Evolutionary conservation across 1,284 basidiomycete genomes (phyloP).

Genomic region (Naganishia albida): DNA sequence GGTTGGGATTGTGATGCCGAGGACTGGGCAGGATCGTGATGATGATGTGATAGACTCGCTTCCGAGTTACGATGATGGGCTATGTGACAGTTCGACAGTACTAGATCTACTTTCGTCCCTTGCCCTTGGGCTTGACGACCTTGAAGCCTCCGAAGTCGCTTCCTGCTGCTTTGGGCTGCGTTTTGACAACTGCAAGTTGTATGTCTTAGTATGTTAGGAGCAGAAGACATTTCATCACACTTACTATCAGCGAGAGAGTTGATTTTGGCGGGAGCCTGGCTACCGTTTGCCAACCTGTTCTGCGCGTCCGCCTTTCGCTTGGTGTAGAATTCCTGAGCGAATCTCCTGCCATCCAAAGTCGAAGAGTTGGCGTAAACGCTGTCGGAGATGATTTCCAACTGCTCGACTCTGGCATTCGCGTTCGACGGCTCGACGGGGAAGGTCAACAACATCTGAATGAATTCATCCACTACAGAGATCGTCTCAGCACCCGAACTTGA

Average conservation of each 20-base stretch:
- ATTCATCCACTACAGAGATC: constrained; percentile 73
- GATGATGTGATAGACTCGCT: background rate
- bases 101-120: constrained; percentile 47
- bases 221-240: constrained; percentile 11
- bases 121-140: constrained; percentile 90
- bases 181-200: constrained; percentile 67
- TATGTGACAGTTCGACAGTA: background rate
- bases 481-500: constrained; percentile 32
- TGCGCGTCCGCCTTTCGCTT: constrained; percentile 77
- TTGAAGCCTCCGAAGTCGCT: constrained; percentile 82
- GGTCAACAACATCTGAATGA: constrained; percentile 83
- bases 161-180: constrained; percentile 72
- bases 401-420: constrained; percentile 55
- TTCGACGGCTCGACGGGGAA: constrained; percentile 86
- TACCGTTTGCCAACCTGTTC: constrained; percentile 44
- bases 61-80: background rate
- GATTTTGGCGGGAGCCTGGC: constrained; percentile 57
- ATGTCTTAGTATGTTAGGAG: constrained; percentile 5
- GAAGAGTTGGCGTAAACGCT: constrained; percentile 89
- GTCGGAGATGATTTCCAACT: constrained; percentile 86
- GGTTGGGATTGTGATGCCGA: constrained; percentile 46
- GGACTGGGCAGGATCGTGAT: constrained; percentile 41
- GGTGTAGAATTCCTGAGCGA: constrained; percentile 84
- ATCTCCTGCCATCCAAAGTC: constrained; percentile 90
- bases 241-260: constrained; percentile 70